These are phyloP conservation scores for Clavispora vitiphila DNA, from an alignment of 805 yeast genomes.

Conservation along the genomic window DNA sequence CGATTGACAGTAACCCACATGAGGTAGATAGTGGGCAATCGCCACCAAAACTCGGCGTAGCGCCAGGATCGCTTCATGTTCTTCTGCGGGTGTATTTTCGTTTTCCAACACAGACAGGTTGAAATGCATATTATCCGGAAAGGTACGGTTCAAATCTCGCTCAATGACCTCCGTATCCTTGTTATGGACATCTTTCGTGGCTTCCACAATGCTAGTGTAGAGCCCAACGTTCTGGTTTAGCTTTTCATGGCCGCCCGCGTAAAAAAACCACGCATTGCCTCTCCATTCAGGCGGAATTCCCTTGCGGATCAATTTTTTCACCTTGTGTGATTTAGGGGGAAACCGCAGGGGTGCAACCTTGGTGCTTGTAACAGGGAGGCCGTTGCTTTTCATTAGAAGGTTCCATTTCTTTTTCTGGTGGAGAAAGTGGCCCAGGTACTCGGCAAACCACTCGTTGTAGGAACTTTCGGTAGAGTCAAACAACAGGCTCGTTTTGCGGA, in stretches of 20 bases:
- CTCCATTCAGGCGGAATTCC: slow-evolving; percentile 98
- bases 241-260: slow-evolving; percentile 78
- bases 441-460: slow-evolving; percentile 72
- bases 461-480: slow-evolving; percentile 42
- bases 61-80: slow-evolving; percentile 41
- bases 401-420: slow-evolving; percentile 78
- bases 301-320: slow-evolving; percentile 76
- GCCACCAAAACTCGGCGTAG: slow-evolving; percentile 78
- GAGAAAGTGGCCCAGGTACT: slow-evolving; percentile 57
- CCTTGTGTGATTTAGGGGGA: slow-evolving; percentile 73
- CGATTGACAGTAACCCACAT: slow-evolving; percentile 94
- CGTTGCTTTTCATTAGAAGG: slow-evolving; percentile 58
- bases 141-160: slow-evolving; percentile 87
- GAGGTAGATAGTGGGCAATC: slow-evolving; percentile 80
- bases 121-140: slow-evolving; percentile 88
- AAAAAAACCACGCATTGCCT: slow-evolving; percentile 95
- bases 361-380: slow-evolving; percentile 41
- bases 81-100: not conserved
- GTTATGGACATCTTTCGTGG: slow-evolving; percentile 49
- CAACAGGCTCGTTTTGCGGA: slow-evolving; percentile 58
- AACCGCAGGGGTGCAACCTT: slow-evolving; percentile 49
- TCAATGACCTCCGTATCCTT: slow-evolving; percentile 90
- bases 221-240: slow-evolving; percentile 67
- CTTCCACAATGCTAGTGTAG: slow-evolving; percentile 62
- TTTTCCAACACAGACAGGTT: slow-evolving; percentile 29